These are phyloP conservation scores for Gossypium davidsonii DNA, from an alignment of 441 rosid genomes.

Conservation along the genomic window DNA sequence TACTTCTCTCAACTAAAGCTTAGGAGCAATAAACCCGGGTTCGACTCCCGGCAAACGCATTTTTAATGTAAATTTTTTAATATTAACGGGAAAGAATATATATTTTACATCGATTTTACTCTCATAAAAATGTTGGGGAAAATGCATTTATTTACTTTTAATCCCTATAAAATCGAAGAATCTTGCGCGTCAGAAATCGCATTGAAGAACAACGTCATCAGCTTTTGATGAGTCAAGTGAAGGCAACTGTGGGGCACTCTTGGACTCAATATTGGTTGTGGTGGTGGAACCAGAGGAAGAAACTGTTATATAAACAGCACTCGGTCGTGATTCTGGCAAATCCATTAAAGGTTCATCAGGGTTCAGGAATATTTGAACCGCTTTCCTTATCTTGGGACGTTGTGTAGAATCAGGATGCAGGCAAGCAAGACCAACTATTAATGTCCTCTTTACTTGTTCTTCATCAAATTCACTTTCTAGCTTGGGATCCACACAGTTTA, in stretches of 20 bases:
- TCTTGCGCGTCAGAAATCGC: background rate
- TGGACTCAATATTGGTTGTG: conserved; percentile 7
- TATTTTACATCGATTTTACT: background rate
- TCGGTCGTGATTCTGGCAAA: conserved; percentile 25
- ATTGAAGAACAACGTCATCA: background rate
- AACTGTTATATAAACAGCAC: conserved; percentile 16
- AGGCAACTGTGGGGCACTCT: background rate
- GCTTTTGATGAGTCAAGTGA: background rate
- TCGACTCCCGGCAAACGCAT: conserved; percentile 75
- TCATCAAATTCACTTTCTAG: conserved; percentile 20
- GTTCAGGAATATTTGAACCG: conserved; percentile 29
- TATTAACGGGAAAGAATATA: no score
- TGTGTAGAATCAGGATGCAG: conserved; percentile 21
- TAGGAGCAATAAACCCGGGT: conserved; percentile 64
- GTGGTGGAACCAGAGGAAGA: conserved; percentile 14
- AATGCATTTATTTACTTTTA: background rate
- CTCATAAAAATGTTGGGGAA: background rate
- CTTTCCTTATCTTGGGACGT: conserved; percentile 30
- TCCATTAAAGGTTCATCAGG: conserved; percentile 26
- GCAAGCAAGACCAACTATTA: conserved; percentile 31
- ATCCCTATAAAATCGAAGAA: background rate
- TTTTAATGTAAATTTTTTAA: background rate
- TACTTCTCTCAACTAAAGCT: no score
- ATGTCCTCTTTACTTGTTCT: conserved; percentile 25
- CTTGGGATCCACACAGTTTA: conserved; percentile 22